Evolutionary conservation across 805 yeast genomes (phyloP).

Genomic region (Candida maris): DNA sequence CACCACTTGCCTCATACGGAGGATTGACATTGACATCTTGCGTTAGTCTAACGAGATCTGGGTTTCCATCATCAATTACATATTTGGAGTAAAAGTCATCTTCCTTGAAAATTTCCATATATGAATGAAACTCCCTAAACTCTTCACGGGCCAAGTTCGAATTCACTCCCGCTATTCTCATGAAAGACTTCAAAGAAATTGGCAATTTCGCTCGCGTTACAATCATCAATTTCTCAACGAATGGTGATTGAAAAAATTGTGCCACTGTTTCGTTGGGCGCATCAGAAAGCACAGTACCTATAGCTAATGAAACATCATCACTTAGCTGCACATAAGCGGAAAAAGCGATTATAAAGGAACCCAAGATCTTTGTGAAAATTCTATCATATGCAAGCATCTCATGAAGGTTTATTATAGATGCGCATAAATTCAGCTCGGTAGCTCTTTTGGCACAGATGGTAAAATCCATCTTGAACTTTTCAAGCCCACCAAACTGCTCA

Average conservation of each 20-base stretch:
- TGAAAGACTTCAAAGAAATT: constrained; percentile 51
- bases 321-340: constrained; percentile 48
- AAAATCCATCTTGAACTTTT: constrained; percentile 25
- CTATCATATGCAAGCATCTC: constrained; percentile 45
- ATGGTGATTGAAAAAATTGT: constrained; percentile 43
- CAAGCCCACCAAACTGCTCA: constrained; percentile 15
- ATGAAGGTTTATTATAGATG: constrained; percentile 39
- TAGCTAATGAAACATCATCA: constrained; percentile 40
- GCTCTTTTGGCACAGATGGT: constrained; percentile 37
- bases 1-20: constrained; percentile 46
- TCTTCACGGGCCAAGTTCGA: constrained; percentile 66
- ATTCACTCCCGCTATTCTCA: constrained; percentile 58
- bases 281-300: constrained; percentile 38
- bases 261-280: constrained; percentile 45
- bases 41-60: constrained; percentile 44
- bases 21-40: constrained; percentile 43
- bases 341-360: constrained; percentile 41
- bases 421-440: constrained; percentile 42
- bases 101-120: constrained; percentile 46
- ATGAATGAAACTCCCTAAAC: constrained; percentile 55
- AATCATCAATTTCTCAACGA: constrained; percentile 41
- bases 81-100: constrained; percentile 38
- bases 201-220: constrained; percentile 77
- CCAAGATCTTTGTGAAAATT: constrained; percentile 47
- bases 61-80: constrained; percentile 48